Evolutionary conservation across 2,329 filamentous ascomycete species (phyloP).

Genomic region (Lasiodiplodia sp.): DNA sequence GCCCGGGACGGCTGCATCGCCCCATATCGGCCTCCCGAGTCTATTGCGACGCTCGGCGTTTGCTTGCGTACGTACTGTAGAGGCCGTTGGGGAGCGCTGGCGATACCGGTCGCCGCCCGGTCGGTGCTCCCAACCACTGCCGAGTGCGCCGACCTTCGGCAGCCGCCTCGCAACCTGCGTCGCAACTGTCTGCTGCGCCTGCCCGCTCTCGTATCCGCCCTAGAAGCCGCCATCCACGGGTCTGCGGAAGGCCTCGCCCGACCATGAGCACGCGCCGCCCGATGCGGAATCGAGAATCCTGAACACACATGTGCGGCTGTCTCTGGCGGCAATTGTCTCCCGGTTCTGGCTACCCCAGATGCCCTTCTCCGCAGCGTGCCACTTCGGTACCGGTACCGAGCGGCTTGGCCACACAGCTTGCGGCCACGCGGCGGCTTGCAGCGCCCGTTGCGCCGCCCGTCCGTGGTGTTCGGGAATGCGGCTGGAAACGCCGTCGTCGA

Average conservation of each 20-base stretch:
- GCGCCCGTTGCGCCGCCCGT: neutral
- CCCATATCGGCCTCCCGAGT: constrained; percentile 19
- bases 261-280: neutral
- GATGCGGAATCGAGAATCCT: constrained; percentile 13
- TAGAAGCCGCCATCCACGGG: neutral
- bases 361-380: constrained; percentile 13
- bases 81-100: neutral
- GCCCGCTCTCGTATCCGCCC: neutral
- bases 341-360: neutral
- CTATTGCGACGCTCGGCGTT: constrained; percentile 20
- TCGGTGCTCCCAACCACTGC: constrained; percentile 6
- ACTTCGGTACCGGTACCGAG: constrained; percentile 9
- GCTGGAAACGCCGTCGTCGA: constrained; percentile 7
- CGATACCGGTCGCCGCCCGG: constrained; percentile 7
- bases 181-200: neutral
- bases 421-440: constrained; percentile 5
- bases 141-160: constrained; percentile 15
- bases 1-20: neutral
- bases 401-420: neutral
- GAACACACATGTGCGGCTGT: neutral
- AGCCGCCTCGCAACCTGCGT: neutral
- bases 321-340: constrained; percentile 1
- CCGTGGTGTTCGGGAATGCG: neutral
- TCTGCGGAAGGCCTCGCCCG: neutral
- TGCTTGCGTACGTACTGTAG: no score